Percentiles rank a stretch among this genome's conserved stretches.
Evolutionary conservation across 768 basidiomycete genomes (phyloP).

Genomic region (Mycena metata): DNA sequence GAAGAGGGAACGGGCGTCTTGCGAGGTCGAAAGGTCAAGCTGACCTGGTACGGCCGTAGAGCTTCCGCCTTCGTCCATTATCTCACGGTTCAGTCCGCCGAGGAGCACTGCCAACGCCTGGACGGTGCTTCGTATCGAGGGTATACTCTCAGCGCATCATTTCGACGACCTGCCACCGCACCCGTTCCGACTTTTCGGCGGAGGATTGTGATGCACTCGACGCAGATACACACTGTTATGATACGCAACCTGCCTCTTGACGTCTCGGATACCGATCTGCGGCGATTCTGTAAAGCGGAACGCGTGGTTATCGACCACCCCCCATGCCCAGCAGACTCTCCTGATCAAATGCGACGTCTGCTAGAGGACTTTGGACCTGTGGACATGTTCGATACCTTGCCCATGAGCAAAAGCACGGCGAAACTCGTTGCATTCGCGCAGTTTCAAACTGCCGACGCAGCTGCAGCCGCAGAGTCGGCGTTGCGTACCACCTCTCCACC

Average conservation of each 20-base stretch:
- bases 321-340: slow-evolving; percentile 39
- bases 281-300: slow-evolving; percentile 57
- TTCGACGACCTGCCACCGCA: background rate
- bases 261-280: slow-evolving; percentile 55
- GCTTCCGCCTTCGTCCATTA: slow-evolving; percentile 28
- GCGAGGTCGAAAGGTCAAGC: slow-evolving; percentile 24
- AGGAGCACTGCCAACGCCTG: slow-evolving; percentile 13
- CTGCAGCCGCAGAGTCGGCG: slow-evolving; percentile 47
- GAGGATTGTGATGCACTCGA: background rate
- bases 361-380: slow-evolving; percentile 54
- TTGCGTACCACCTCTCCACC: slow-evolving; percentile 48
- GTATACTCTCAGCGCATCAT: slow-evolving; percentile 21
- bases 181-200: background rate
- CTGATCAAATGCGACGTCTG: slow-evolving; percentile 49
- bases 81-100: slow-evolving; percentile 2
- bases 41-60: slow-evolving; percentile 31
- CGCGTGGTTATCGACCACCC: slow-evolving; percentile 48
- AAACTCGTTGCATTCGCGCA: slow-evolving; percentile 60
- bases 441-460: slow-evolving; percentile 51
- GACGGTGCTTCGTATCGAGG: slow-evolving; percentile 8
- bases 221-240: slow-evolving; percentile 18
- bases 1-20: slow-evolving; percentile 23
- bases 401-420: slow-evolving; percentile 45
- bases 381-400: slow-evolving; percentile 56
- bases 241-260: slow-evolving; percentile 40